Evolutionary conservation across 2,329 filamentous ascomycete species (phyloP).

Genomic region (Verticillium nonalfalfae): DNA sequence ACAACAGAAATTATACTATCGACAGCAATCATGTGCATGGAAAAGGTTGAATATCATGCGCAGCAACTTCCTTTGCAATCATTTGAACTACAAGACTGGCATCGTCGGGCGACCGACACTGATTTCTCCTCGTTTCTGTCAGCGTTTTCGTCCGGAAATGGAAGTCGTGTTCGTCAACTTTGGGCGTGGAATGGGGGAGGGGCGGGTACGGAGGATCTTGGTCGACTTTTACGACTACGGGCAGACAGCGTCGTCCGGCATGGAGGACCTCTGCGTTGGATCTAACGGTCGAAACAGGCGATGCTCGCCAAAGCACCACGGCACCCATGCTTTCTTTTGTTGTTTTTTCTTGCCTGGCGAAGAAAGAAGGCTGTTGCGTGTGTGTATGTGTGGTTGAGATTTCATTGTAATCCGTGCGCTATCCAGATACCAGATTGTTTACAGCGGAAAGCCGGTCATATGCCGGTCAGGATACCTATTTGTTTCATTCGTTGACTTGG

Average conservation of each 20-base stretch:
- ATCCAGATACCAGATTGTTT: neutral
- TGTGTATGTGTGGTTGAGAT: neutral
- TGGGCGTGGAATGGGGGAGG: neutral
- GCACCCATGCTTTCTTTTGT: neutral
- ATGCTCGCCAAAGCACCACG: neutral
- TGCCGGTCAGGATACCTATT: neutral
- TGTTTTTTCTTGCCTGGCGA: too few relatives aligned
- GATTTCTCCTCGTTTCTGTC: neutral
- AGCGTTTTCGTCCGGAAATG: neutral
- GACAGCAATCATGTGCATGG: neutral
- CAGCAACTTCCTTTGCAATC: neutral
- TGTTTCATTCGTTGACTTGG: neutral
- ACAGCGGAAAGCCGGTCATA: neutral
- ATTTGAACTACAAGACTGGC: constrained; percentile 6
- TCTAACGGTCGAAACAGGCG: neutral
- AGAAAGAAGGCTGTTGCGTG: neutral
- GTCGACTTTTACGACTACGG: neutral
- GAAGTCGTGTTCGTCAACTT: neutral
- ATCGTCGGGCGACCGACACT: constrained; percentile 11
- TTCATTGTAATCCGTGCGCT: neutral
- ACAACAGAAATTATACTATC: neutral
- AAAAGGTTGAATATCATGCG: neutral
- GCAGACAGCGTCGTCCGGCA: neutral
- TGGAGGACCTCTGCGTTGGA: neutral
- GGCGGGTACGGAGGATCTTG: neutral